Evolutionary conservation across 140 eudicot genomes (phyloP), one percentile per base, ranked within the genome.

Genomic region (Stevia rebaudiana): DNA sequence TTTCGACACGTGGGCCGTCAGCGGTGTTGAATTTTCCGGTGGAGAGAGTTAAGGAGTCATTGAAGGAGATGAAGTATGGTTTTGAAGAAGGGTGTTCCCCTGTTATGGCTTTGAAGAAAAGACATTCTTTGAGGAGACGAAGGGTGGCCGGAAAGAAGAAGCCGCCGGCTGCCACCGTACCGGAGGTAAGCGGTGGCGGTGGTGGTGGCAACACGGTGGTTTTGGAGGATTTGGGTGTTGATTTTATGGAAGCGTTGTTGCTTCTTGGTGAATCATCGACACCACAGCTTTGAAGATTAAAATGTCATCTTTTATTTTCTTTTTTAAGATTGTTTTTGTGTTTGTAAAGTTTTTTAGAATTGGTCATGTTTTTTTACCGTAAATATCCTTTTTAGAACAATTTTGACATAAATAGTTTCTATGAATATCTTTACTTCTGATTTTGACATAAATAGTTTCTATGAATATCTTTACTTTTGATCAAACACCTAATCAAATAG

Each of bases 1-100:
- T 36, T 60, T 60, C 51, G 7, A 60, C 43, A 17, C 18, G 66
- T 11, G 66, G 66, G 6, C 24, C 51, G 4, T 24, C 1, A 1
- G 18, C 66, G 23, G 18, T 10, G 22, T 44, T 60, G 13, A 60
- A 60, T 44, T 60, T 60, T 21, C 49, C 65, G 11, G 28, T 37
- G 10, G 65, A 59, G 18, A 59, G 48, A 5, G 65, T 59, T 43
- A 59, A 21, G 24, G 66, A 60, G 19, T 60, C 66, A 1, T 60
- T 60, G 30, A 60, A 39, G 43, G 49, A 35, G 16, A 58, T 44
- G 10, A 44, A 44, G 13, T 15, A 44, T 44, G 51, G 51, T 1
- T 5, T 44, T 4, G 51, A 44, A 44, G 51, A 44, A 44, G 51
- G 51, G 51, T 44, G 51, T 44, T 44, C 51, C 17, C 51, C 51